Evolutionary conservation across 1,284 basidiomycete genomes (phyloP).

Genomic region (Vanrija sp.): DNA sequence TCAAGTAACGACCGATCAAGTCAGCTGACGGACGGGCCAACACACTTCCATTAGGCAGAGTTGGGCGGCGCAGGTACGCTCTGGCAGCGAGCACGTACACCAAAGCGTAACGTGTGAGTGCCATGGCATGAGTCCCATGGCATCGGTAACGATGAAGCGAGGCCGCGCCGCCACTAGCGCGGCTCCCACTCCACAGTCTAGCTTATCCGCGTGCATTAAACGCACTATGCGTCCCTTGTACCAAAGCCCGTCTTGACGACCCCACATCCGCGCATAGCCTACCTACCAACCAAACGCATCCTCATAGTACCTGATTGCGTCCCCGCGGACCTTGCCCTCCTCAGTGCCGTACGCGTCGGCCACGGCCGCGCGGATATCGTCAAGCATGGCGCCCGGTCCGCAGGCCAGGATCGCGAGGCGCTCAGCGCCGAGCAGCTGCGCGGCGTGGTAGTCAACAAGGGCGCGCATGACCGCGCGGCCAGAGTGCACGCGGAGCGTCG

Average conservation of each 20-base stretch:
- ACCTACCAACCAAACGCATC: conserved; percentile 30
- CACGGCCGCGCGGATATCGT: conserved; percentile 24
- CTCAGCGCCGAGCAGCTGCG: conserved; percentile 14
- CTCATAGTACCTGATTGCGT: conserved; percentile 26
- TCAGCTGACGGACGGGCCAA: no score
- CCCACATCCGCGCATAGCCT: neutral
- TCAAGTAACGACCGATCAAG: no score
- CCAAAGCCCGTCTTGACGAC: neutral
- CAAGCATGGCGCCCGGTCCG: conserved; percentile 28
- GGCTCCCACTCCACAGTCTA: no score
- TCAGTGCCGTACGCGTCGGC: conserved; percentile 17
- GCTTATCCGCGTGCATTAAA: no score
- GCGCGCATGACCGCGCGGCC: conserved; percentile 20
- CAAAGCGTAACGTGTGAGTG: no score
- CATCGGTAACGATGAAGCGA: no score
- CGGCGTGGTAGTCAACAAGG: conserved; percentile 4
- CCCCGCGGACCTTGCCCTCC: conserved; percentile 15
- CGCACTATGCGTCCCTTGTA: no score
- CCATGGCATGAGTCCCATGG: no score
- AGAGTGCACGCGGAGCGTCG: neutral
- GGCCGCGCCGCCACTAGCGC: no score
- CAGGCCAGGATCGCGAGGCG: conserved; percentile 26
- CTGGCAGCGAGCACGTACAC: no score
- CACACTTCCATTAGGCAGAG: no score
- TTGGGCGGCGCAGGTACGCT: no score